Percentiles rank a stretch among this genome's conserved stretches.
These are phyloP conservation scores for Myrica gale DNA, from an alignment of 306 rosid genomes.

Conservation along the genomic window DNA sequence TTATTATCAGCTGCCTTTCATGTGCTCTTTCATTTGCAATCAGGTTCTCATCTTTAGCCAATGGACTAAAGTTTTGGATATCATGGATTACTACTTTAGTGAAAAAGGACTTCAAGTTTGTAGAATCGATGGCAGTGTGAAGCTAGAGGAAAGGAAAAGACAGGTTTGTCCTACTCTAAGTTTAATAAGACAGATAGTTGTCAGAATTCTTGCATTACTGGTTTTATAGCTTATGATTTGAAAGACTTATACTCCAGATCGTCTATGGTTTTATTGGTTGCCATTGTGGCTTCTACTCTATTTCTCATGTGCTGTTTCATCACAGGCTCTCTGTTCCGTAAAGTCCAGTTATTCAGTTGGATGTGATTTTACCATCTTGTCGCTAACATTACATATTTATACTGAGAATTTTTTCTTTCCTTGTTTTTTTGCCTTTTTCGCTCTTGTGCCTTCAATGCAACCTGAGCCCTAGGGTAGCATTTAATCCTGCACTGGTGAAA, in stretches of 20 bases:
- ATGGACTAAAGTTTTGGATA: constrained; percentile 79
- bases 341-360: neutral
- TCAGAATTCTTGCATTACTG: too few species aligned
- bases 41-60: constrained; percentile 94
- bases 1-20: constrained; percentile 28
- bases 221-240: too few species aligned
- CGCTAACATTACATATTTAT: neutral
- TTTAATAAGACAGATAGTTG: neutral
- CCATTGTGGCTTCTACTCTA: neutral
- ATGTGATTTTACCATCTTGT: neutral
- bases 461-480: neutral
- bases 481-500: neutral
- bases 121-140: constrained; percentile 82
- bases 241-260: neutral
- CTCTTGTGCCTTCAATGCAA: neutral
- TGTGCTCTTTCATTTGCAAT: constrained; percentile 22
- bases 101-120: constrained; percentile 84
- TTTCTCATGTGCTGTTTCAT: neutral
- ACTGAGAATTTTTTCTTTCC: neutral
- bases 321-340: neutral
- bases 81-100: constrained; percentile 90
- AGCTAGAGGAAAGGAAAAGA: constrained; percentile 67
- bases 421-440: neutral
- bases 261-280: neutral
- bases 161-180: constrained; percentile 53